A percentile compares a stretch with the other conserved stretches of the same genome.
Conservation (phyloP, 352 stramenopile genomes). For the Phytophthora constricta region DNA sequence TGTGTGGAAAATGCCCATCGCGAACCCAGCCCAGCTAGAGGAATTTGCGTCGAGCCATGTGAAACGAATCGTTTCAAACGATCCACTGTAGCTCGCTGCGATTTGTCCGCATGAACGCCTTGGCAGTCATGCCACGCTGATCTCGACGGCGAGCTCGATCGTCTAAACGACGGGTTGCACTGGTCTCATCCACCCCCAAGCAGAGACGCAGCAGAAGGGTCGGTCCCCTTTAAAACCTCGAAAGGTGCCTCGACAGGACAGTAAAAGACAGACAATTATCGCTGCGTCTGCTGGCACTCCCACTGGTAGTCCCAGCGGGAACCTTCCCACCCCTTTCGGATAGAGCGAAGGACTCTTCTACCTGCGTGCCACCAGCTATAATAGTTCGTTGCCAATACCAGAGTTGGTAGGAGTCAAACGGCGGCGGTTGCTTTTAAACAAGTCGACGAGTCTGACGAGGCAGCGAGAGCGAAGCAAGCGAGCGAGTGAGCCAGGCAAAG, state of each 20-base stretch:
- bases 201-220: background rate
- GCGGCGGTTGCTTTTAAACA: too few species aligned
- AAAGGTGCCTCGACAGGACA: background rate
- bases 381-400: too few species aligned
- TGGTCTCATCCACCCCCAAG: background rate
- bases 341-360: background rate
- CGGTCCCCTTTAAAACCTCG: background rate
- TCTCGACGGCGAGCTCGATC: background rate
- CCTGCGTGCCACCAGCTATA: background rate
- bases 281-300: background rate
- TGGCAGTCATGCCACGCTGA: too few species aligned
- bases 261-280: background rate
- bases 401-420: too few species aligned
- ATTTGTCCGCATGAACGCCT: too few species aligned
- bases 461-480: slow-evolving; percentile 1
- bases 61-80: slow-evolving; percentile 17
- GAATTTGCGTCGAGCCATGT: slow-evolving; percentile 6
- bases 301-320: too few species aligned
- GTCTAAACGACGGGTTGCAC: background rate
- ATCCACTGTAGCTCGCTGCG: too few species aligned
- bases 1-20: slow-evolving; percentile 19
- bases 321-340: background rate
- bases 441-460: too few species aligned
- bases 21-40: background rate
- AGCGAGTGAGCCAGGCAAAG: background rate